Base-by-base conservation (phyloP, 2,329 filamentous ascomycete species). In the Fusarium secorum region DNA sequence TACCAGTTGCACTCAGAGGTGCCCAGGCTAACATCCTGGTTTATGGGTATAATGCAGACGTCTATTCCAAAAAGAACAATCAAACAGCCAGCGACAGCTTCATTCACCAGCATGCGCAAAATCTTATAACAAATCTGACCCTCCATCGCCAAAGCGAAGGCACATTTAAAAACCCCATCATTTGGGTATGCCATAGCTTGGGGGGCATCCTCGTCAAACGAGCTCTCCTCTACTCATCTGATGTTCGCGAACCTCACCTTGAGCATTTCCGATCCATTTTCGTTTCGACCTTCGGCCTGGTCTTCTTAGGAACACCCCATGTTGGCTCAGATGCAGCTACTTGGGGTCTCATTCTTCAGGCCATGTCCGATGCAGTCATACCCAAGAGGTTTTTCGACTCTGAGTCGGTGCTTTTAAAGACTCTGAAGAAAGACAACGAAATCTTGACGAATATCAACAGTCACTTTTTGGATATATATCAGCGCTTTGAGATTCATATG, bases 291-390 rank as follows among this genome's bases (percentile, higher is more conserved):
- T 94, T 90, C 75, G 92, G 89, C 28, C 88, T 94, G 62, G 84
- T 94, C 36, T 95, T 95, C 77, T 84, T 95, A 32, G 92, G 92
- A 18, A 95, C 92, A 18, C 92, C 92, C 11, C 92, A 94, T 78
- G 88, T 86, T 22, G 92, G 91, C 13, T 89, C 91, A 4, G 89
- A 90, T 68, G 81, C 90, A 4, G 91, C 91, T 3, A 86, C 87
- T 73, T 93, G 91, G 90, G 91, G 88, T 0, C 81, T 86, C 15
- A 82, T 91, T 59, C 81, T 94, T 36, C 90, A 94, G 79, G 87
- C 85, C 69, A 91, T 94, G 83, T 88, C 89, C 54, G 86, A 87
- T 57, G 86, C 87, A 1, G 84, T 93, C 20, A 78, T 93, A 15
- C 91, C 91, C 1, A 89, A 85, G 77, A 89, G 87, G 71, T 81